These are phyloP conservation scores for Umbelopsis sp. DNA, from an alignment of 371 early-diverging fungal genomes.

Conservation along the genomic window DNA sequence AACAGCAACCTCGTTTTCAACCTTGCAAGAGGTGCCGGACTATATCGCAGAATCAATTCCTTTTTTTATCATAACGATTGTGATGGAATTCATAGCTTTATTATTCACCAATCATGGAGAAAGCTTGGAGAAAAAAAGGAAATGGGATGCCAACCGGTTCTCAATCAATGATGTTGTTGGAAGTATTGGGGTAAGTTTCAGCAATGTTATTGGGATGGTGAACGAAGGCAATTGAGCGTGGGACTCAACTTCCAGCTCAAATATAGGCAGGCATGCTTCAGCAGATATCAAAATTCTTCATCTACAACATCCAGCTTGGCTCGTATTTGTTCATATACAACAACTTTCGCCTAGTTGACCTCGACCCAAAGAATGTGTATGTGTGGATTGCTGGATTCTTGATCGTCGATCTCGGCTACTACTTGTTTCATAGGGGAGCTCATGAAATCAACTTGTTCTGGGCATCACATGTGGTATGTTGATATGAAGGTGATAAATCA, in stretches of 20 bases:
- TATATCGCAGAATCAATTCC: conserved; percentile 55
- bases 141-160: conserved; percentile 44
- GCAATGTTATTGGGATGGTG: background rate
- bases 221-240: background rate
- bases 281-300: conserved; percentile 53
- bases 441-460: conserved; percentile 62
- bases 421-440: conserved; percentile 60
- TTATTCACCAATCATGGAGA: conserved; percentile 36
- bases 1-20: conserved; percentile 38
- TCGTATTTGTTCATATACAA: conserved; percentile 55
- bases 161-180: conserved; percentile 59
- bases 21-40: conserved; percentile 48
- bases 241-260: background rate
- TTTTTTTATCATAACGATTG: conserved; percentile 52
- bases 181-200: conserved; percentile 30
- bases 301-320: conserved; percentile 42
- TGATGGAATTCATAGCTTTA: conserved; percentile 42
- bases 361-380: conserved; percentile 42
- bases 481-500: conserved; percentile 16
- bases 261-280: conserved; percentile 55
- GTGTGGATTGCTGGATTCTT: conserved; percentile 58
- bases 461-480: conserved; percentile 57
- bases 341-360: conserved; percentile 42
- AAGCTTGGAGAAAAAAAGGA: conserved; percentile 35
- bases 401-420: conserved; percentile 53